phyloP scores from a whole-genome alignment of 2,329 filamentous ascomycete genomes.

The Phialemoniopsis sp. region DNA sequence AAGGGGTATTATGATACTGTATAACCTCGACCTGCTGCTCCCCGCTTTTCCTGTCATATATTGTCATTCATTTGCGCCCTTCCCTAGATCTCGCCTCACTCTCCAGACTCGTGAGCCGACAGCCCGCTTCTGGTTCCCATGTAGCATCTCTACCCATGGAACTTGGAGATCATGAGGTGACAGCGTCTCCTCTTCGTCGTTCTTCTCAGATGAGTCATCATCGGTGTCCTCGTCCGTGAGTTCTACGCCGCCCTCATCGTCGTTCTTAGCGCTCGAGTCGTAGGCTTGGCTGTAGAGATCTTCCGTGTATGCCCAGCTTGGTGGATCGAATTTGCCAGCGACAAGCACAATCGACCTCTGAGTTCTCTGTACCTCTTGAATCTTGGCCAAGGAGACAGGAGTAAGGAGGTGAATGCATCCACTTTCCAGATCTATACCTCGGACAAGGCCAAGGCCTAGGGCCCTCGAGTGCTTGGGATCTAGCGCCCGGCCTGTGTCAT shows the following conservation, averaged over 20 bases:
- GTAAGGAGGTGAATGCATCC: conserved; percentile 61
- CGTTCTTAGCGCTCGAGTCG: conserved; percentile 13
- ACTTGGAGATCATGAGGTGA: conserved; percentile 22
- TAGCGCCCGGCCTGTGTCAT: conserved; percentile 47
- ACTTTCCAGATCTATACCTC: conserved; percentile 57
- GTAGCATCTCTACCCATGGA: conserved; percentile 58
- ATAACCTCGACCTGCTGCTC: too few relatives aligned
- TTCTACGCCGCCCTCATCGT: conserved; percentile 23
- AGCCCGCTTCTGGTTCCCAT: conserved; percentile 49
- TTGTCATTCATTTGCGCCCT: too few relatives aligned
- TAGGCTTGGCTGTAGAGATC: conserved; percentile 42
- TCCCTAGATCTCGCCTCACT: conserved; percentile 58
- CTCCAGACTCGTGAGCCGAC: conserved; percentile 59
- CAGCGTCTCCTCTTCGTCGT: conserved; percentile 17
- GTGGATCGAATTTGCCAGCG: conserved; percentile 63
- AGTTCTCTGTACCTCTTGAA: conserved; percentile 32
- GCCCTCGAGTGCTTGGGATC: conserved; percentile 55
- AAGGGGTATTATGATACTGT: too few relatives aligned
- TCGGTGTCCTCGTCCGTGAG: conserved; percentile 27
- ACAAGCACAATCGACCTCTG: conserved; percentile 57
- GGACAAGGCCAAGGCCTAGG: conserved; percentile 64
- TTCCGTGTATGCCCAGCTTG: conserved; percentile 67
- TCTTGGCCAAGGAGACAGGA: conserved; percentile 40
- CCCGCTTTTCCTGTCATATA: too few relatives aligned
- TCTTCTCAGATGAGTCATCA: conserved; percentile 23